Percentiles rank a stretch among this genome's conserved stretches.
phyloP scores from a whole-genome alignment of 306 rosid species.

The Lablab purpureus region DNA sequence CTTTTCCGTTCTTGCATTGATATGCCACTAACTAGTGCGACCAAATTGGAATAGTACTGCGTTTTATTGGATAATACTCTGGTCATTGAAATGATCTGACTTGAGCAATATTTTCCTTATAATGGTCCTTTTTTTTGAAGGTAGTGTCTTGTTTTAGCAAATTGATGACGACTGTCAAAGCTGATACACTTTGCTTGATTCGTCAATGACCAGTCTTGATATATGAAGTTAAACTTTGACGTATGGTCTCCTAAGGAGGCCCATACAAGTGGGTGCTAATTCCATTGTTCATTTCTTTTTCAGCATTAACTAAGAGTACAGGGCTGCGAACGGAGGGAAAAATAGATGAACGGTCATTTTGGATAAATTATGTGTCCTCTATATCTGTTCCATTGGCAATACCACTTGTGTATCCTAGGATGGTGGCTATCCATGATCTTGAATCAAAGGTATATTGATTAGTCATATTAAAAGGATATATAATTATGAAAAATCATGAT shows the following conservation, averaged over 20 bases:
- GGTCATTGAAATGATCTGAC: neutral
- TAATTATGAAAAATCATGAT: slow-evolving; percentile 35
- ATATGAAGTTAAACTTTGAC: slow-evolving; percentile 36
- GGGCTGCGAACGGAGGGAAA: slow-evolving; percentile 88
- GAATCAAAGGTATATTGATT: slow-evolving; percentile 70
- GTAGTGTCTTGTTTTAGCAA: slow-evolving; percentile 29
- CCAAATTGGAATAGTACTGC: neutral
- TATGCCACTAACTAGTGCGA: slow-evolving; percentile 21
- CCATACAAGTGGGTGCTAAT: slow-evolving; percentile 40
- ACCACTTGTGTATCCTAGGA: slow-evolving; percentile 96
- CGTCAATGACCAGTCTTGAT: slow-evolving; percentile 29
- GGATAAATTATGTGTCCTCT: slow-evolving; percentile 85
- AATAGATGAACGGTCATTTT: slow-evolving; percentile 89
- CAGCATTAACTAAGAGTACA: slow-evolving; percentile 88
- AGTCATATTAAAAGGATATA: slow-evolving; percentile 11
- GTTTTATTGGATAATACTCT: slow-evolving; percentile 13
- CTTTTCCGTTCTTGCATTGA: neutral
- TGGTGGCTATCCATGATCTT: slow-evolving; percentile 86
- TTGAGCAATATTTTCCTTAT: slow-evolving; percentile 14
- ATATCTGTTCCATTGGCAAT: slow-evolving; percentile 86
- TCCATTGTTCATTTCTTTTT: slow-evolving; percentile 46
- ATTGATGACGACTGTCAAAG: slow-evolving; percentile 25
- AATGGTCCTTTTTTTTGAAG: slow-evolving; percentile 30
- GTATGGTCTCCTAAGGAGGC: slow-evolving; percentile 29
- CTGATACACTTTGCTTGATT: slow-evolving; percentile 33